Base-by-base conservation (phyloP, 2,329 filamentous ascomycete genomes). In the Phoma sp. region DNA sequence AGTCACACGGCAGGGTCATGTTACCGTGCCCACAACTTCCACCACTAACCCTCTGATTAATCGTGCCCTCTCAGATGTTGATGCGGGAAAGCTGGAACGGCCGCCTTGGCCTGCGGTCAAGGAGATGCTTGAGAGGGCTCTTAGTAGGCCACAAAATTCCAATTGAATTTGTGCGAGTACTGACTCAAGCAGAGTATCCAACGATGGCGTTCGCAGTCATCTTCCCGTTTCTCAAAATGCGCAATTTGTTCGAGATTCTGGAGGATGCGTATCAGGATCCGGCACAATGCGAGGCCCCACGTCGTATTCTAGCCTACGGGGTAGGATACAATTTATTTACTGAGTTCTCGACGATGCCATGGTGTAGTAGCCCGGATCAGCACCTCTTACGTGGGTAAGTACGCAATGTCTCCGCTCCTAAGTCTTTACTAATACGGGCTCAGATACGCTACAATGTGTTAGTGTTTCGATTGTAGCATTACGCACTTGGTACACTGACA, bases 201-300 rank as follows among this genome's bases (percentile, higher is more conserved):
- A 69, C 69, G 3, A 69, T 72, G 66, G 65, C 62, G 11, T 69
- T 72, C 23, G 63, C 67, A 4, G 55, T 74, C 5, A 53, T 71
- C 0, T 72, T 73, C 28, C 71, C 70, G 0, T 73, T 69, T 33
- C 52, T 74, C 5, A 62, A 63, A 17, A 57, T 73, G 62, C 48
- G 53, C 5, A 71, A 68, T 17, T 34, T 72, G 7, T 62, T 59
- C 21, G 62, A 60, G 1, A 62, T 66, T 3, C 60, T 68, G 37
- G 59, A 68, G 38, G 64, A 73, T 15, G 61, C 62, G 10, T 73
- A 62, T 30, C 49, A 66, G 4, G 50, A 62, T 9, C 60, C 65
- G 11, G 42, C 56, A 18, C 55, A 60, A 6, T 65, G 61, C 40
- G 52, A 57, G 2, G 53, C 64, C 14, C 55, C 61, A 17, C 67